Evolutionary conservation across 345 rosid genomes (phyloP).

Genomic region (Corymbia maculata): DNA sequence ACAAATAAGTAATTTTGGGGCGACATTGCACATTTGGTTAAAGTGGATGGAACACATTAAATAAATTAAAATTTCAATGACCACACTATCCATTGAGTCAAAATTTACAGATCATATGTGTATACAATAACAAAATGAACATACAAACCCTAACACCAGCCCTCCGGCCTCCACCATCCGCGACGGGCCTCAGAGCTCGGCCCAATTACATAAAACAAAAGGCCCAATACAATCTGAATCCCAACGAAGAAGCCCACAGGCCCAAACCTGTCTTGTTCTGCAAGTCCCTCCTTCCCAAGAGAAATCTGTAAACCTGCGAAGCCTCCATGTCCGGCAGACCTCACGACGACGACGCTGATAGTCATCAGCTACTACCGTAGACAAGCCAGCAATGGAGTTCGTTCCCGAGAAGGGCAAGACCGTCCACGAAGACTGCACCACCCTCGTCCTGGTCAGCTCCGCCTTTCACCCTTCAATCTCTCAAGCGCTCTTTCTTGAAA

Average conservation of each 20-base stretch:
- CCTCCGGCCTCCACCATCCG: not conserved
- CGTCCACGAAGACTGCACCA: slow-evolving; percentile 40
- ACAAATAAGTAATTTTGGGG: not conserved
- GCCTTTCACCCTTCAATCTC: not conserved
- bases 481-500: not conserved
- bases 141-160: not conserved
- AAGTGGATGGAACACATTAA: not conserved
- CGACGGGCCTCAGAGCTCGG: not conserved
- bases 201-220: not conserved
- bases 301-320: not conserved
- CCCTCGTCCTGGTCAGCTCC: slow-evolving; percentile 52
- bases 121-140: not conserved
- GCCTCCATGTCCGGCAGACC: not conserved
- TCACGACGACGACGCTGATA: not conserved
- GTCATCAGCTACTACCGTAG: not conserved
- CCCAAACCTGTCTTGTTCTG: not conserved
- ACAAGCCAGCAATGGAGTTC: slow-evolving; percentile 42
- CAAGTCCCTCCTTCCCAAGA: not conserved
- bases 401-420: slow-evolving; percentile 47
- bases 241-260: not conserved
- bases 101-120: not conserved
- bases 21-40: fast-evolving
- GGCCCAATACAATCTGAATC: not conserved
- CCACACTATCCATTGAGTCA: fast-evolving
- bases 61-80: not conserved